These are phyloP conservation scores for Ramalina intermedia DNA, from an alignment of 495 filamentous ascomycete species.

Conservation along the genomic window DNA sequence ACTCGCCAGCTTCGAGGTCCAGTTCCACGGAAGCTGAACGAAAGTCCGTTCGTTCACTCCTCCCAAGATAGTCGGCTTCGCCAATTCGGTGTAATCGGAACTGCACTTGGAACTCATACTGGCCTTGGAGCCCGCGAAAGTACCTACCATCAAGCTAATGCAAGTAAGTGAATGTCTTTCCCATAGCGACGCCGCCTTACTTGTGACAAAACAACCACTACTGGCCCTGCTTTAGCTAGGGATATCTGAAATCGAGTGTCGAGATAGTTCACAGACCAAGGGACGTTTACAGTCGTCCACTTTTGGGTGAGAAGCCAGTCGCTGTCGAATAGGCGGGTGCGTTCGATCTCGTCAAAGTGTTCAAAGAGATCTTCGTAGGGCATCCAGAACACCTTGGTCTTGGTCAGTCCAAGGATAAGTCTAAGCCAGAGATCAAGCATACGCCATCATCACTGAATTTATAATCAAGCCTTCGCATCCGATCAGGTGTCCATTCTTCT, in stretches of 20 bases:
- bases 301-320: constrained; percentile 51
- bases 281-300: constrained; percentile 53
- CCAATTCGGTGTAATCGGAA: constrained; percentile 52
- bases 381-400: constrained; percentile 6
- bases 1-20: constrained; percentile 52
- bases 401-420: neutral
- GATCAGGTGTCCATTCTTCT: constrained; percentile 61
- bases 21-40: constrained; percentile 56
- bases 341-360: constrained; percentile 50
- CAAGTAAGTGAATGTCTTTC: neutral
- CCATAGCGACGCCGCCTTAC: neutral
- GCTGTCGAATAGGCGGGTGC: constrained; percentile 51
- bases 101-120: constrained; percentile 45
- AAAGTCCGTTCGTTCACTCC: constrained; percentile 37
- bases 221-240: constrained; percentile 37
- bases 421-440: neutral
- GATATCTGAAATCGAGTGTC: constrained; percentile 50
- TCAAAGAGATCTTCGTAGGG: constrained; percentile 51
- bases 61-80: constrained; percentile 52
- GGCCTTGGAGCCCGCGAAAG: constrained; percentile 52
- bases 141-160: constrained; percentile 47
- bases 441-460: constrained; percentile 59
- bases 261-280: constrained; percentile 54
- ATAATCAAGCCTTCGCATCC: constrained; percentile 50
- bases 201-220: constrained; percentile 54